Evolutionary conservation across 2,329 filamentous ascomycete genomes (phyloP).

Genomic region (Aspergillus spinulosporus): DNA sequence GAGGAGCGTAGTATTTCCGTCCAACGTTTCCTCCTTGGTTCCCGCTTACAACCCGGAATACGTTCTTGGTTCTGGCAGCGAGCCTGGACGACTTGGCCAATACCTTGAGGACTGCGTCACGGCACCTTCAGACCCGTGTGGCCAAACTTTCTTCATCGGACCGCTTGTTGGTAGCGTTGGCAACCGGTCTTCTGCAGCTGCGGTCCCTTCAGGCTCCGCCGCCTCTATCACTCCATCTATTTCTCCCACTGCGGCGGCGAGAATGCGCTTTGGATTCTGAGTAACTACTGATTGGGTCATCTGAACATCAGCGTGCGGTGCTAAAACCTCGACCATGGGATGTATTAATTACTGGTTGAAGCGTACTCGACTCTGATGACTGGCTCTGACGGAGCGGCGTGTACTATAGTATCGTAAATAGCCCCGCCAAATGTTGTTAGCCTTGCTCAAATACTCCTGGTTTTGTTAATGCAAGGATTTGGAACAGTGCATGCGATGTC

Average conservation of each 20-base stretch:
- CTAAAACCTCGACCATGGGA: too few species aligned
- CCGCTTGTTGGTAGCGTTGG: constrained; percentile 25
- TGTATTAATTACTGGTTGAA: background rate
- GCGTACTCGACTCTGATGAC: background rate
- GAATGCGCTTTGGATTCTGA: background rate
- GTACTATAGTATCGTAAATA: background rate
- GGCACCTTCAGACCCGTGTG: constrained; percentile 25
- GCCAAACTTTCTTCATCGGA: constrained; percentile 25
- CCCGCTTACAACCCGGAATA: constrained; percentile 27
- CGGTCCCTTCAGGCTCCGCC: background rate
- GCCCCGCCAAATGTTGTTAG: background rate
- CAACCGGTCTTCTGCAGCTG: constrained; percentile 11
- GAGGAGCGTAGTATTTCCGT: constrained; percentile 19
- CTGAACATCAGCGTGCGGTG: too few species aligned
- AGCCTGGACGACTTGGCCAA: constrained; percentile 27
- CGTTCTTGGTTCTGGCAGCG: constrained; percentile 23
- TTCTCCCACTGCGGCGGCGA: constrained; percentile 9
- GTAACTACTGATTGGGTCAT: background rate
- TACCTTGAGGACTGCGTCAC: constrained; percentile 27
- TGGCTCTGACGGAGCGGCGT: background rate
- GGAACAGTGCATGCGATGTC: too few species aligned
- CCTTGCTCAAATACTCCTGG: background rate
- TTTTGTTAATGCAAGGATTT: too few species aligned
- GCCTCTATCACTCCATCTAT: constrained; percentile 1
- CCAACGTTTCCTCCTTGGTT: constrained; percentile 25